phyloP scores from a whole-genome alignment of 257 asterid species.

The Anisodus tanguticus region DNA sequence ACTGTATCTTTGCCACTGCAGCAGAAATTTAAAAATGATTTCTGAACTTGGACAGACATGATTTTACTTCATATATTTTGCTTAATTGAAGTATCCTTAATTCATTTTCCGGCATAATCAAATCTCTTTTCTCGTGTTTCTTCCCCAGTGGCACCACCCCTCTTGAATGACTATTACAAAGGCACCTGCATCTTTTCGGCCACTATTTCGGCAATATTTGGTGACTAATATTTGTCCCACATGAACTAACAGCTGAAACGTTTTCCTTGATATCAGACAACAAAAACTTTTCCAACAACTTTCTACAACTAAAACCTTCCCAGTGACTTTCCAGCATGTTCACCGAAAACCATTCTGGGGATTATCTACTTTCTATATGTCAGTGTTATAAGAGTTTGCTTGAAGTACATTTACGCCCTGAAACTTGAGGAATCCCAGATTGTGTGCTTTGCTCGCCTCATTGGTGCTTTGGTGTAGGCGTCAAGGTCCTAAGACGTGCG shows the following conservation, averaged over 20 bases:
- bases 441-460: not conserved
- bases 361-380: not conserved
- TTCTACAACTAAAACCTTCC: constrained; percentile 20
- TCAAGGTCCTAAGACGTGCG: not conserved
- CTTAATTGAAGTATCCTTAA: constrained; percentile 4
- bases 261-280: not conserved
- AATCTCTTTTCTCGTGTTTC: not conserved
- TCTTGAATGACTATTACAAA: not conserved
- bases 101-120: not conserved
- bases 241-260: constrained; percentile 12
- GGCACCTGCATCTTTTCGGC: not conserved
- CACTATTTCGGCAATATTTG: not conserved
- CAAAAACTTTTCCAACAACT: constrained; percentile 16
- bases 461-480: not conserved
- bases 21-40: not conserved
- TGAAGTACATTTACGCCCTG: not conserved
- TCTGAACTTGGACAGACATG: constrained; percentile 4
- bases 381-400: constrained; percentile 16
- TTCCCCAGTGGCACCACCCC: not conserved
- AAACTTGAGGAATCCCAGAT: not conserved
- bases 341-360: not conserved
- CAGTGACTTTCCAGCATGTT: constrained; percentile 16
- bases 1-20: not conserved
- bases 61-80: not conserved
- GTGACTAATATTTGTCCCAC: not conserved